A percentile compares a stretch with the other conserved stretches of the same genome.
Conservation (phyloP, 345 rosid species). For the Rhizophora apiculata region DNA sequence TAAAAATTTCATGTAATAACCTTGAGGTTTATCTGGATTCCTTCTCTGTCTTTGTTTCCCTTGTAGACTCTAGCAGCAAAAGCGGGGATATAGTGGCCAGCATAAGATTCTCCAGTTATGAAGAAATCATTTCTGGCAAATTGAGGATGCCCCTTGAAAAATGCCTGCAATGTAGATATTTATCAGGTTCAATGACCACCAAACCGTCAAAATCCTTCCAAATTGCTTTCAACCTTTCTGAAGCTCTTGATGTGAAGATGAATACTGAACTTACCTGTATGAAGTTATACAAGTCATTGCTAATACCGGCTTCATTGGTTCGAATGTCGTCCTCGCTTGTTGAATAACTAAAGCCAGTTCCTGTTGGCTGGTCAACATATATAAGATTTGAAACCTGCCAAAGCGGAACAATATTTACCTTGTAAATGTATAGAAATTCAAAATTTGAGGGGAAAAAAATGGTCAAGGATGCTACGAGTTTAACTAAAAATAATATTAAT, state of each 20-base stretch:
- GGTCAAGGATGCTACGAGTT: too few species aligned
- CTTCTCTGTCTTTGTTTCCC: constrained; percentile 78
- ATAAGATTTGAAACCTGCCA: constrained; percentile 73
- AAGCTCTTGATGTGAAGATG: background rate
- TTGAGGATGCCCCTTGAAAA: constrained; percentile 65
- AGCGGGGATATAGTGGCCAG: constrained; percentile 89
- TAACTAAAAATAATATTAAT: too few species aligned
- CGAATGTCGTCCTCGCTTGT: constrained; percentile 48
- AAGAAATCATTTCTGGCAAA: constrained; percentile 63
- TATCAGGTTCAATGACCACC: too few species aligned
- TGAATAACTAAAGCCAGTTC: constrained; percentile 89
- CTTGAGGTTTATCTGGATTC: constrained; percentile 74
- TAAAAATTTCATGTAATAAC: constrained; percentile 20
- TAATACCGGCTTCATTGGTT: constrained; percentile 62
- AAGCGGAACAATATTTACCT: background rate
- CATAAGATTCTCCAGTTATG: constrained; percentile 91
- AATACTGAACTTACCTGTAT: constrained; percentile 51
- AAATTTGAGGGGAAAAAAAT: background rate
- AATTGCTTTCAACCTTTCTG: too few species aligned
- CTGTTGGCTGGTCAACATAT: constrained; percentile 82
- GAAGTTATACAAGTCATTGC: constrained; percentile 77
- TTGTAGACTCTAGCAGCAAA: constrained; percentile 62
- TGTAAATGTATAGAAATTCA: background rate
- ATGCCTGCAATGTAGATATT: constrained; percentile 39
- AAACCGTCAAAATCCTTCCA: too few species aligned